Base-by-base conservation (phyloP, 495 filamentous ascomycete genomes). In the Penicillium ochrochloron region DNA sequence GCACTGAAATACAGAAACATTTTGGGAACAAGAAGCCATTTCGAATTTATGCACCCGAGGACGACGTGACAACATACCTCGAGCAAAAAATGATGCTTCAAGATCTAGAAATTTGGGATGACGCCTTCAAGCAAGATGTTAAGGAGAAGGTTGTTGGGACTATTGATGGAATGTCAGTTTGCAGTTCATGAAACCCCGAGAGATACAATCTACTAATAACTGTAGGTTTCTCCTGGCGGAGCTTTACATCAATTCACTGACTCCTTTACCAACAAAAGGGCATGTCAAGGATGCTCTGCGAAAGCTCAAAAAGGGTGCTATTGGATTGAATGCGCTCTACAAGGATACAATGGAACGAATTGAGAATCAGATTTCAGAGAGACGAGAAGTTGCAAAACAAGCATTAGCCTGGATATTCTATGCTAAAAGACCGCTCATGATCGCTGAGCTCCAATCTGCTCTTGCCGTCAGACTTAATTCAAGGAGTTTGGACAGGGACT, bases 361-460 rank as follows among this genome's bases (percentile, higher is more conserved):
- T 46, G 35, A 67, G 8, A 12, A 48, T 11, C 73, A 73, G 27
- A 17, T n/a, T 74, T 73, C 15, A 69, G 85, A 27, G 62, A 61
- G 0, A 70, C 60, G 1, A 2, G 14, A 81, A 80, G 55, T 77
- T 61, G n/a, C 63, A 34, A 31, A 65, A 65, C 37, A 74, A 72
- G n/a, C 62, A 82, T n/a, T 72, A 39, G 55, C 62, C 34, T 41
- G 73, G 83, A 56, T 69, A 80, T 29, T 53, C 66, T 63, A 63
- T 63, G 59, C 75, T 72, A 51, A 81, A 72, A 67, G 80, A 58
- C 74, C 73, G 11, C 64, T 89, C 0, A 74, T 69, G 8, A 68
- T 65, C 2, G 1, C 48, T 11, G 83, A 88, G 60, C 69, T 89
- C 6, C 75, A 76, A 23, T 71, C 82, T 70, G 84, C 83, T 0